Evolutionary conservation across 2,329 filamentous ascomycete species (phyloP).

Genomic region (Beauveria rudraprayagi): DNA sequence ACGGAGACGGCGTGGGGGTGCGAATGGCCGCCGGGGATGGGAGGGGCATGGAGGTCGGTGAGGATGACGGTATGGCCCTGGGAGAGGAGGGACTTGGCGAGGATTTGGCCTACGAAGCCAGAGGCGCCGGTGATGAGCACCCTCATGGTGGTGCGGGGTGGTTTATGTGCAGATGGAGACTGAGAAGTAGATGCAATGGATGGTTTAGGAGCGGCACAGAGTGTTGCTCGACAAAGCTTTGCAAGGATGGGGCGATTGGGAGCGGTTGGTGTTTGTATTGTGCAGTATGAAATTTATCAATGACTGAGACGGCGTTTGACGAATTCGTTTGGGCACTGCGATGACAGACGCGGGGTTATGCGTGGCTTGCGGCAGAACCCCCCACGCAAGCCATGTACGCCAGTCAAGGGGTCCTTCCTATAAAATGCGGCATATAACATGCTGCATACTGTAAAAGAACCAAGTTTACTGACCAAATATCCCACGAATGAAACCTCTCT

Average conservation of each 20-base stretch:
- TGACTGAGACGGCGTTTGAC: background rate
- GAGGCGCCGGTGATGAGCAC: conserved; percentile 54
- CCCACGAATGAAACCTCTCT: background rate
- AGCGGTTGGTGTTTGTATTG: too few relatives aligned
- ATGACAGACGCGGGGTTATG: background rate
- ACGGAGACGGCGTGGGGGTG: conserved; percentile 17
- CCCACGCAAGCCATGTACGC: background rate
- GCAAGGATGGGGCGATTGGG: background rate
- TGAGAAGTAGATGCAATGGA: too few relatives aligned
- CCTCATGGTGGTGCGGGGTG: conserved; percentile 4
- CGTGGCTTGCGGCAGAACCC: background rate
- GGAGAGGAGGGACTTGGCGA: conserved; percentile 45
- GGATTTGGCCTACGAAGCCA: conserved; percentile 54
- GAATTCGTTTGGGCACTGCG: background rate
- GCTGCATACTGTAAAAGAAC: too few relatives aligned
- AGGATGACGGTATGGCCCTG: conserved; percentile 36
- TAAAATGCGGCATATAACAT: too few relatives aligned
- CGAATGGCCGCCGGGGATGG: conserved; percentile 28
- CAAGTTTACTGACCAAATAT: too few relatives aligned
- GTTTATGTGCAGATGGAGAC: background rate
- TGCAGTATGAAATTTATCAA: too few relatives aligned
- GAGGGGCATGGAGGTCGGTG: conserved; percentile 46
- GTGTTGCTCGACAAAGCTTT: background rate
- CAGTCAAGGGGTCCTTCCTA: background rate
- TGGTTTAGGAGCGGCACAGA: too few relatives aligned